These are phyloP conservation scores for Collybiopsis confluens DNA, from an alignment of 768 basidiomycete species.

Conservation along the genomic window DNA sequence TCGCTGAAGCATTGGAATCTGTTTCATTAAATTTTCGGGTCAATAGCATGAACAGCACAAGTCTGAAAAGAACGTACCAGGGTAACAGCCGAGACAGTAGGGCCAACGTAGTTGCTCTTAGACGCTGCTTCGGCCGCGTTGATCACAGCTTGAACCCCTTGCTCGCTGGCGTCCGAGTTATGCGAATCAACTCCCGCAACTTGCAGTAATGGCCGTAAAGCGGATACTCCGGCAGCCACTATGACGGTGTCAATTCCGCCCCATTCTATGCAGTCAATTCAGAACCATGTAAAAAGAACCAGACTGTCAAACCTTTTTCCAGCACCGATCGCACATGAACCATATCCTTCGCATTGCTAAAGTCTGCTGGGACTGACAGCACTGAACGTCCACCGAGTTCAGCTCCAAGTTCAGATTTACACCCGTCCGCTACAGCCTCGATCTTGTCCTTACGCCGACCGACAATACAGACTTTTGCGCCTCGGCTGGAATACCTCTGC, in stretches of 20 bases:
- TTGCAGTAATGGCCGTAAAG: constrained; percentile 70
- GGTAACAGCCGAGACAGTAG: constrained; percentile 62
- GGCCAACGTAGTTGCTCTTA: constrained; percentile 65
- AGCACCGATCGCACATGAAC: constrained; percentile 49
- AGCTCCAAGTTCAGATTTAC: constrained; percentile 24
- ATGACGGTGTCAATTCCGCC: constrained; percentile 78
- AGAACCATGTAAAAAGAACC: background rate
- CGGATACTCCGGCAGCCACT: constrained; percentile 80
- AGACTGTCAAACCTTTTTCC: constrained; percentile 47
- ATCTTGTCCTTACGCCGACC: constrained; percentile 58
- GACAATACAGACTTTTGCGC: constrained; percentile 71
- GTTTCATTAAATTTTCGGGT: background rate
- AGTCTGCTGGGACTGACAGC: constrained; percentile 57
- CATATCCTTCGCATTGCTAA: constrained; percentile 64
- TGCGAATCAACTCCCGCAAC: constrained; percentile 34
- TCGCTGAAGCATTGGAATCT: constrained; percentile 74
- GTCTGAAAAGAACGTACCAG: constrained; percentile 55
- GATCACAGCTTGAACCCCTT: constrained; percentile 57
- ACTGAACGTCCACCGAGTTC: constrained; percentile 27
- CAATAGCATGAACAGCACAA: too few species aligned
- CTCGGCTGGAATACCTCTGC: constrained; percentile 64
- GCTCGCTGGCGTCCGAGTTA: constrained; percentile 27
- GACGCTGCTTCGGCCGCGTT: constrained; percentile 55
- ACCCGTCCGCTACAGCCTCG: constrained; percentile 58
- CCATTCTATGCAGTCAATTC: constrained; percentile 53